A percentile compares a stretch with the other conserved stretches of the same genome.
These are phyloP conservation scores for Trichoderma erinaceum DNA, from an alignment of 495 filamentous ascomycete species.

Conservation along the genomic window DNA sequence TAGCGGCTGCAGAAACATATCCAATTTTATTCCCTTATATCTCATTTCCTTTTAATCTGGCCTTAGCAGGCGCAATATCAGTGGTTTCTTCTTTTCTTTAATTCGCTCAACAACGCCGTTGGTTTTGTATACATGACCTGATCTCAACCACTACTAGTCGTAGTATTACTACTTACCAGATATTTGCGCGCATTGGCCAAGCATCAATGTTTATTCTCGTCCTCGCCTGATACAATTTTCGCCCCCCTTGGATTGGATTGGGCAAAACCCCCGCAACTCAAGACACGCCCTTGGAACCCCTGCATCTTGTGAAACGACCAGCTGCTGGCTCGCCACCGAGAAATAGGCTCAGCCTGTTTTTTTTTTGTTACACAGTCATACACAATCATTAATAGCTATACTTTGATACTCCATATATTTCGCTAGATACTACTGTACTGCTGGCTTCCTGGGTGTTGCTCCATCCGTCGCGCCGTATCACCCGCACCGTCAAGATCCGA, in stretches of 20 bases:
- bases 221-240: background rate
- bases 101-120: conserved; percentile 7
- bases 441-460: background rate
- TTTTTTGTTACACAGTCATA: background rate
- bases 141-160: too few species aligned
- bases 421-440: too few species aligned
- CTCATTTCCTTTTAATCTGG: background rate
- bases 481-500: background rate
- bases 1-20: background rate
- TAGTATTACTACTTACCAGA: too few species aligned
- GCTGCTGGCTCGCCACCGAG: background rate
- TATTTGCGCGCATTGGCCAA: background rate
- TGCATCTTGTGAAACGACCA: background rate
- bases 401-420: background rate
- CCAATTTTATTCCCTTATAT: background rate
- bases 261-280: background rate
- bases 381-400: background rate
- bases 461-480: background rate
- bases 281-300: background rate
- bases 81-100: background rate
- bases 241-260: background rate
- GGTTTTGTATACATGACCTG: background rate
- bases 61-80: background rate
- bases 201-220: background rate
- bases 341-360: background rate